Evolutionary conservation across 176 grass and related monocot species (phyloP), one percentile per base, ranked within the genome.

Genomic region (Juncus inflexus): DNA sequence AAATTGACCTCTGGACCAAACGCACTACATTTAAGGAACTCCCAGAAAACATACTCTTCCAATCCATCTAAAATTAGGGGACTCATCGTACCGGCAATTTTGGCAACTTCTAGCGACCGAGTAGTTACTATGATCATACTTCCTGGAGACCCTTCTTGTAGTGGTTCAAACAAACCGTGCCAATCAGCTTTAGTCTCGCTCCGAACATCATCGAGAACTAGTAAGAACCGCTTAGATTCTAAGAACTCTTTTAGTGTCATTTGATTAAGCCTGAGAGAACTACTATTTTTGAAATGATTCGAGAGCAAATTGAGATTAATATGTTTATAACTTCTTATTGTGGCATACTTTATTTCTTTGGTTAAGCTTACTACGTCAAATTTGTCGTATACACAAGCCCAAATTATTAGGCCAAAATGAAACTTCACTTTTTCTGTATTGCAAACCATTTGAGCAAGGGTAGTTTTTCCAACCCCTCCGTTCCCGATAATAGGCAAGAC

Each of bases 141-240:
- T 72, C 78, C 78, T 6, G 63, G 10, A 11, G 12, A 43, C 6
- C 19, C 59, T 40, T 9, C 6, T 42, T 35, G 12, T 12, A 59
- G 36, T 60, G 84, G 64, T 43, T 58, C 54, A 56, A 42, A 41
- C 0, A 87, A 42, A 3, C 2, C 6, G 14, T 78, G 15, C 81
- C 81, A 83, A 14, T 79, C 70, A 3, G 42, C 3, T 45, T 45
- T 7, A 3, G 42, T 4, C 14, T 64, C 64, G 42, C 41, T 64
- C 77, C 83, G 70, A 39, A 76, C 65, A 47, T 76, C 79, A 71
- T 76, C 79, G 3, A 76, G 7, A 7, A 79, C 67, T 3, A 79
- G 15, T 50, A 79, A 49, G 35, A 79, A 72, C 42, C 13, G 42
- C 2, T 65, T 70, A 2, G 42, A 49, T 5, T 43, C 7, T 15